Evolutionary conservation across 176 grass and related monocot genomes (phyloP).

Genomic region (Chloris gayana): DNA sequence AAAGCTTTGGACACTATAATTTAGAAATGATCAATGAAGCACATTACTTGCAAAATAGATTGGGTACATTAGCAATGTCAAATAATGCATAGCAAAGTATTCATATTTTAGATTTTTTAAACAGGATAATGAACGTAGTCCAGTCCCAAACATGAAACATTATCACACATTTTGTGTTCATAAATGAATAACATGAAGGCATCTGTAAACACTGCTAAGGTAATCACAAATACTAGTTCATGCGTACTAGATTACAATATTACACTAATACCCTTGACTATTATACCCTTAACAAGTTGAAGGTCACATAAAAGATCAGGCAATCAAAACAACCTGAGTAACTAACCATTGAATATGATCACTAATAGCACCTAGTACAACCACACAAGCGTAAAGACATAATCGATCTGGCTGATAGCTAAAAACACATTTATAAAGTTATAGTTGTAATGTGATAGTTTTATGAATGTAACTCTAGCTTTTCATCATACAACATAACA

Average conservation of each 20-base stretch:
- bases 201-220: neutral
- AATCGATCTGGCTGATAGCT: neutral
- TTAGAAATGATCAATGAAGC: constrained; percentile 1
- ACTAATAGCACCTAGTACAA: neutral
- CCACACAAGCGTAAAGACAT: neutral
- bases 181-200: neutral
- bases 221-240: constrained; percentile 25
- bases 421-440: neutral
- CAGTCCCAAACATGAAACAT: constrained; percentile 3
- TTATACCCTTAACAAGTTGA: too few species aligned
- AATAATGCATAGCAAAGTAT: neutral
- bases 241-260: too few species aligned
- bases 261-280: too few species aligned
- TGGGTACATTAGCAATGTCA: neutral
- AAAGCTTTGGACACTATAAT: neutral
- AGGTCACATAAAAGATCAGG: constrained; percentile 12
- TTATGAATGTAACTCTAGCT: neutral
- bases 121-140: neutral
- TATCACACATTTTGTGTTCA: neutral
- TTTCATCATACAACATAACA: neutral
- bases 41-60: constrained; percentile 17
- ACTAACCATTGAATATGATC: neutral
- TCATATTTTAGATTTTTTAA: constrained; percentile 14
- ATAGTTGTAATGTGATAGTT: neutral
- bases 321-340: neutral